Evolutionary conservation across 306 rosid species (phyloP).

Genomic region (Rubus parviflorus): DNA sequence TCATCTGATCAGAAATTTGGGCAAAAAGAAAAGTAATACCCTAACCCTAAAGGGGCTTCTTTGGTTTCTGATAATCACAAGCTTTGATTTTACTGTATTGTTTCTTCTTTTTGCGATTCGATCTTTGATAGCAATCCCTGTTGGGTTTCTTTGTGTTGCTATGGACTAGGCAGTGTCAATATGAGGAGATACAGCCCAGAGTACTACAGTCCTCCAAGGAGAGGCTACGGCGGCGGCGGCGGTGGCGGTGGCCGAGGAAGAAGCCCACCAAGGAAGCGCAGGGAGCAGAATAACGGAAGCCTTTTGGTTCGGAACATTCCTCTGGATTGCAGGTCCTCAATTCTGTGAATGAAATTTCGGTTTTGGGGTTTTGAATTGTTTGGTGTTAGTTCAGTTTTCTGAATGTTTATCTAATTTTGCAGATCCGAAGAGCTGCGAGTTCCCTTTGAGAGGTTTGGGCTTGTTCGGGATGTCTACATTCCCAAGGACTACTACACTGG

Average conservation of each 20-base stretch:
- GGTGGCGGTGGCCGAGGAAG: conserved; percentile 57
- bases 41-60: not conserved
- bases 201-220: conserved; percentile 89
- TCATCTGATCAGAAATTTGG: not conserved
- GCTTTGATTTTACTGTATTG: not conserved
- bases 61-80: not conserved
- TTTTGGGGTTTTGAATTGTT: not conserved
- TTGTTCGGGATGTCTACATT: conserved; percentile 90
- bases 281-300: conserved; percentile 72
- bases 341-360: not conserved
- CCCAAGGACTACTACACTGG: conserved; percentile 96
- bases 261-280: conserved; percentile 66
- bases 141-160: not conserved
- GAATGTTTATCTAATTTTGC: conserved; percentile 14
- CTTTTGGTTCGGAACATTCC: conserved; percentile 97
- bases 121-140: too few species aligned
- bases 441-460: conserved; percentile 89
- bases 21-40: not conserved
- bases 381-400: not conserved
- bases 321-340: conserved; percentile 62
- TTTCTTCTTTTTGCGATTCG: not conserved
- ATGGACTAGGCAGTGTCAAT: conserved; percentile 14
- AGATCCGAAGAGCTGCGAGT: conserved; percentile 84
- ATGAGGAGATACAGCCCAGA: conserved; percentile 96
- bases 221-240: conserved; percentile 82